Percentiles rank a stretch among this genome's conserved stretches.
phyloP scores from a whole-genome alignment of 768 basidiomycete genomes.

The Termitomyces titanicus region DNA sequence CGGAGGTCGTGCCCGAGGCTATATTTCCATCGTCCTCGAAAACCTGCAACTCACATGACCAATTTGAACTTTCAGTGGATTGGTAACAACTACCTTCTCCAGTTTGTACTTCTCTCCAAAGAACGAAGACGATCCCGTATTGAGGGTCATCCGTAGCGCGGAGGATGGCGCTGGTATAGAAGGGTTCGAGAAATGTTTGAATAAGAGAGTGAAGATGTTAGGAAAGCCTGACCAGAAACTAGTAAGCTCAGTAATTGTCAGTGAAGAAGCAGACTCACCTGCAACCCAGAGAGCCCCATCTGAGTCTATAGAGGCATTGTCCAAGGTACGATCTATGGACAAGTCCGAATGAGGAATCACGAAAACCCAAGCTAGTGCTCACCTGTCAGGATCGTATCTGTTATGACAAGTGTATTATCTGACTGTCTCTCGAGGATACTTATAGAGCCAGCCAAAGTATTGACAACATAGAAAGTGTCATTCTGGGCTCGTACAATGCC shows the following conservation, averaged over 20 bases:
- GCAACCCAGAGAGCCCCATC: constrained; percentile 63
- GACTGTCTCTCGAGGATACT: constrained; percentile 53
- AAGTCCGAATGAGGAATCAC: not conserved
- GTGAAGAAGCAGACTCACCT: constrained; percentile 31
- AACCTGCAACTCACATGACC: constrained; percentile 32
- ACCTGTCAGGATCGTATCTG: constrained; percentile 56
- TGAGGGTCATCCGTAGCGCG: constrained; percentile 49
- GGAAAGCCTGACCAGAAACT: constrained; percentile 38
- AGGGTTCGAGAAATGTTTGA: constrained; percentile 41
- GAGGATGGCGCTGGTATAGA: constrained; percentile 40
- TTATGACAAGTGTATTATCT: constrained; percentile 54
- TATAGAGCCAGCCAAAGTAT: constrained; percentile 39
- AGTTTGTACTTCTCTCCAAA: constrained; percentile 59
- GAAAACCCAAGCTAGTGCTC: constrained; percentile 1
- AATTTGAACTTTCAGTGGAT: not conserved
- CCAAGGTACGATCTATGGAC: constrained; percentile 44
- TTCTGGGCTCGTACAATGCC: constrained; percentile 58
- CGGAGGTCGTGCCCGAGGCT: constrained; percentile 54
- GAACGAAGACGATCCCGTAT: constrained; percentile 46
- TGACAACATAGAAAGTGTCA: constrained; percentile 63
- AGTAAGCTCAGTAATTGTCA: not conserved
- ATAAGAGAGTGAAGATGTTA: constrained; percentile 26
- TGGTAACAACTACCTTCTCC: constrained; percentile 41
- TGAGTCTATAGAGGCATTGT: constrained; percentile 60
- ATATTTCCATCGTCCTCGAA: constrained; percentile 67